Evolutionary conservation across 2,329 filamentous ascomycete species (phyloP), one percentile per base, ranked within the genome.

Genomic region (Pseudogymnoascus sp.): DNA sequence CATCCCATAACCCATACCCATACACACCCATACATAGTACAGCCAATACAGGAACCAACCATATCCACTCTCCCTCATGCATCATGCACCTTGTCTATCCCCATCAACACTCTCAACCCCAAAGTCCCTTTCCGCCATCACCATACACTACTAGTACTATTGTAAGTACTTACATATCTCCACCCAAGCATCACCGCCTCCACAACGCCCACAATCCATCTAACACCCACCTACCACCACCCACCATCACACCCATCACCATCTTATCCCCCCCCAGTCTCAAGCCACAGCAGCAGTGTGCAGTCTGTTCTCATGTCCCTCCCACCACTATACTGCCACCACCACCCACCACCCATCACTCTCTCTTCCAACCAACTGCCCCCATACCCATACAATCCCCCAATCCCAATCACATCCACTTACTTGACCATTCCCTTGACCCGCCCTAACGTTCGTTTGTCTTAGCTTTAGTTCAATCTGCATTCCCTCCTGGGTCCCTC

Each of bases 81-180:
- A 55, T 55, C 45, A 55, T 55, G 45, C 45, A 55, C 45, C 45
- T 12, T 55, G 45, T 55, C 45, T 55, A 55, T 55, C 45, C 45
- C 45, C 45, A 55, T 55, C 45, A 55, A 55, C 45, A 21, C 21
- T 21, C 15, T 55, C 45, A 55, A 55, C 45, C 45, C 45, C 45
- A 55, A 55, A 55, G 45, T 55, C 45, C 45, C 45, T 55, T 55
- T 55, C 45, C 45, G 45, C 45, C 45, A 55, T 55, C 45, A 55
- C 13, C 37, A 9, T 10, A 4, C 37, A 3, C 15, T 15, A 18
- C 37, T 21, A 21, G 21, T 9, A 15, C n/a, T 10, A 39, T 39
- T n/a, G 21, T 21, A 21, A 21, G 21, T 21, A 21, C 21, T 21
- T 13, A 36, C 39, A 9, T 27, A 27, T 45, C 12, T 10, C 21